A percentile compares a stretch with the other conserved stretches of the same genome.
phyloP scores from a whole-genome alignment of 176 grass and related monocot species.

The Puccinellia tenuiflora region DNA sequence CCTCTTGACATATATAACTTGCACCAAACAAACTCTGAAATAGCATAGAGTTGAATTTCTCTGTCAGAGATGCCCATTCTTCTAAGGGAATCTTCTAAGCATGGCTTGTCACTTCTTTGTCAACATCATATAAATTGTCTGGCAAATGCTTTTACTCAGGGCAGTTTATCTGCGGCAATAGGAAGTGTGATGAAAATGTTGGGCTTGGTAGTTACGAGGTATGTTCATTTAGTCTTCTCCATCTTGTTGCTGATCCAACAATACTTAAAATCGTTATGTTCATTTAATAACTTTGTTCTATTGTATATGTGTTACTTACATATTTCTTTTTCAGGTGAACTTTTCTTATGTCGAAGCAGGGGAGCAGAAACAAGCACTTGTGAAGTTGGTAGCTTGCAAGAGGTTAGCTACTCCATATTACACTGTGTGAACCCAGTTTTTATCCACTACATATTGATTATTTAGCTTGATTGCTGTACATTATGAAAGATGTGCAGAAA shows the following conservation, averaged over 20 bases:
- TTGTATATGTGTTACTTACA: neutral
- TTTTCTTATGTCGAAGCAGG: slow-evolving; percentile 90
- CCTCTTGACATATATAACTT: neutral
- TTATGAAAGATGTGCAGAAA: slow-evolving; percentile 94
- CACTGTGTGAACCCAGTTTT: neutral
- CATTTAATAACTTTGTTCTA: neutral
- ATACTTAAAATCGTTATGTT: neutral
- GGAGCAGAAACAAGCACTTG: slow-evolving; percentile 85
- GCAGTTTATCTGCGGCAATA: slow-evolving; percentile 93
- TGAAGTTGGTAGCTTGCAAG: slow-evolving; percentile 90
- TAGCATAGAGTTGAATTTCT: neutral
- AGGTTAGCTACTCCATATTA: slow-evolving; percentile 32
- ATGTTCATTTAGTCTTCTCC: slow-evolving; percentile 19
- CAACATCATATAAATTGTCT: neutral
- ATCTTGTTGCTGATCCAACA: neutral
- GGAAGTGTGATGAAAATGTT: slow-evolving; percentile 58
- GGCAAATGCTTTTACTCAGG: slow-evolving; percentile 29
- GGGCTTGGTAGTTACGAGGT: slow-evolving; percentile 88
- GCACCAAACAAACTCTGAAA: neutral
- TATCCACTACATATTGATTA: neutral
- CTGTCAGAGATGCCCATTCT: neutral
- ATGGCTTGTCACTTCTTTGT: neutral
- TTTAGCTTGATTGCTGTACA: slow-evolving; percentile 36
- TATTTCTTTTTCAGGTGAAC: slow-evolving; percentile 55
- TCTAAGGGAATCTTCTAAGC: neutral